Base-by-base conservation (phyloP, 441 rosid genomes). In the Biscutella auriculata region DNA sequence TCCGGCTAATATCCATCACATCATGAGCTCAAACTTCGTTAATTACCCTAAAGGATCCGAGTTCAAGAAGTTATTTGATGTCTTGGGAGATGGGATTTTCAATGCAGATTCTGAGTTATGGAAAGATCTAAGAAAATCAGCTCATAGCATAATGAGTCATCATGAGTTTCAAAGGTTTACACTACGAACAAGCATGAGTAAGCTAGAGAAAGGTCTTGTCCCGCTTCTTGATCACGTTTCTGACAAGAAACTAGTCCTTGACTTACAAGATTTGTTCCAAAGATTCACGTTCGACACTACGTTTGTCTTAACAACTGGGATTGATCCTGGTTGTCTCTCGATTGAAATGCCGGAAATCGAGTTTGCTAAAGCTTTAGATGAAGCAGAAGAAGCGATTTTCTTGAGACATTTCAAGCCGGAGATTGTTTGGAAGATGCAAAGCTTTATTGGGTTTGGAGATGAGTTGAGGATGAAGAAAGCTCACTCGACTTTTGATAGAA, bases 31-130 rank as follows among this genome's bases (percentile, higher is more conserved):
- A 9, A 49, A 49, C 54, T 49, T 49, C 3, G 39, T 14, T 0
- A 49, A 49, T 10, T 49, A 49, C 14, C 26, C 54, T 3, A 49
- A 49, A 30, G 54, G 54, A 49, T 15, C 15, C 54, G 39, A 49
- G 54, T 49, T 49, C 54, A 49, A 49, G 39, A 49, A 49, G 54
- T 9, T 49, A 49, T 49, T 49, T 39, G 54, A 49, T 30, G 37
- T 49, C 32, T 48, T 48, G 37, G 37, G 53, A 29, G 53, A 48
- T 30, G 53, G 37, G 8, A 48, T 48, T 16, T 48, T 48, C 53
- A 48, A 48, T 8, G 37, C 37, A 25, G 53, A 48, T 16, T 9
- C 37, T 1, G 53, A 48, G 6, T 16, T 48, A 30, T 48, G 53
- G 53, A 48, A 16, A 13, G 53, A 48, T 29, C 25, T 29, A 25